Percentiles rank a stretch among this genome's conserved stretches.
Conservation (phyloP, 495 filamentous ascomycete genomes). For the Penicillium paxilli region DNA sequence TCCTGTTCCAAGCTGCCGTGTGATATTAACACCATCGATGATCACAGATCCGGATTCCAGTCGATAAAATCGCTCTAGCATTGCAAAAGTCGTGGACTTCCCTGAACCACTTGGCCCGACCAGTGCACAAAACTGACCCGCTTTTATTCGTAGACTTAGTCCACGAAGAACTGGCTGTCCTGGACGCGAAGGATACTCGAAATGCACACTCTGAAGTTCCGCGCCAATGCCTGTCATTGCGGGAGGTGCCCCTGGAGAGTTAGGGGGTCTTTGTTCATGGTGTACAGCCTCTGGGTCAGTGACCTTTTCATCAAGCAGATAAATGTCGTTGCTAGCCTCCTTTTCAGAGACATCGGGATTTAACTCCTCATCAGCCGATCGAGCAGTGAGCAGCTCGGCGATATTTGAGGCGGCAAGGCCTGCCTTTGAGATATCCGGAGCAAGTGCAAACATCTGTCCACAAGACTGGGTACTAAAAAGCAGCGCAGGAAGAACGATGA, state of each 20-base stretch:
- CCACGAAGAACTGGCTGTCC: constrained; percentile 51
- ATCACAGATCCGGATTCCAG: constrained; percentile 37
- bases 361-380: constrained; percentile 30
- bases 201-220: constrained; percentile 53
- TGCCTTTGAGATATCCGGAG: constrained; percentile 61
- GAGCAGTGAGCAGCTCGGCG: constrained; percentile 32
- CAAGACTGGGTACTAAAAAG: constrained; percentile 62
- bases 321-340: constrained; percentile 5
- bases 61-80: constrained; percentile 61
- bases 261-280: not conserved
- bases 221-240: constrained; percentile 33
- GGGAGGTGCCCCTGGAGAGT: not conserved
- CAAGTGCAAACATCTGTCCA: constrained; percentile 65
- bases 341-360: constrained; percentile 12
- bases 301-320: constrained; percentile 23
- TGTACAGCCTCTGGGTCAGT: constrained; percentile 25
- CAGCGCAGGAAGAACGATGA: constrained; percentile 61
- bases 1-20: constrained; percentile 24
- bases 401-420: constrained; percentile 35
- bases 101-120: constrained; percentile 62
- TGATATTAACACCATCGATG: constrained; percentile 44
- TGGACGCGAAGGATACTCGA: constrained; percentile 61
- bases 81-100: constrained; percentile 59
- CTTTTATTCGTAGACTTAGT: constrained; percentile 52
- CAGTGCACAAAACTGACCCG: constrained; percentile 59